Base-by-base conservation (phyloP, 495 filamentous ascomycete genomes). In the Podospora appendiculata region DNA sequence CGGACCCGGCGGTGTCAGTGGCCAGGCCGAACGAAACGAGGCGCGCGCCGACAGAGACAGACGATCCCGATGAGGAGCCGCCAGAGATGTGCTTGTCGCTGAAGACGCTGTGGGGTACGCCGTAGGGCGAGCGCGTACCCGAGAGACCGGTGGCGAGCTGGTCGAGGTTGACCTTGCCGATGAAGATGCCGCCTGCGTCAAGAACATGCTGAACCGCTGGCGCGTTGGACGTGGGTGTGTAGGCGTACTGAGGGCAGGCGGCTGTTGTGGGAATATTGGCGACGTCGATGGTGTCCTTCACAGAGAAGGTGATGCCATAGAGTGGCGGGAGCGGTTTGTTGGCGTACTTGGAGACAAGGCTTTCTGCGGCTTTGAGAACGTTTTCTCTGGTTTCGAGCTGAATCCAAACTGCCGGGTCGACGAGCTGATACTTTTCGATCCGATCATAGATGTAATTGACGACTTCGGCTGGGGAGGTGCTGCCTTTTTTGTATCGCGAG, bases 81-180 rank as follows among this genome's bases (percentile, higher is more conserved):
- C 82, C 82, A 8, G 78, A 78, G 33, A 85, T 79, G 56, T 64
- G 58, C 14, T 57, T 52, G 1, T 56, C 47, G 51, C 61, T 61
- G 56, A 80, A 78, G n/a, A 73, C 65, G 36, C 67, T 65, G 60
- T 79, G 73, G 54, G 70, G 78, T 19, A 80, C 67, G 1, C 84
- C 84, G 53, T 81, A 85, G 0, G 83, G 83, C 9, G 80, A 84
- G 7, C 84, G 80, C 45, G 79, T 77, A n/a, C 76, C 78, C 0
- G 73, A 60, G 0, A 67, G 83, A 65, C 84, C 84, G 0, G 83
- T 87, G 13, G 82, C 84, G 8, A 86, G 70, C 62, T 86, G 83
- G 63, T 87, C 84, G 25, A 87, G 72, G 56, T 87, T 86, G 8
- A 76, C 74, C 58, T 87, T 87, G 18, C 84, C 84, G 47, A 87